A percentile compares a stretch with the other conserved stretches of the same genome.
Conservation (phyloP, 495 filamentous ascomycete genomes). For the Extremus antarcticus region DNA sequence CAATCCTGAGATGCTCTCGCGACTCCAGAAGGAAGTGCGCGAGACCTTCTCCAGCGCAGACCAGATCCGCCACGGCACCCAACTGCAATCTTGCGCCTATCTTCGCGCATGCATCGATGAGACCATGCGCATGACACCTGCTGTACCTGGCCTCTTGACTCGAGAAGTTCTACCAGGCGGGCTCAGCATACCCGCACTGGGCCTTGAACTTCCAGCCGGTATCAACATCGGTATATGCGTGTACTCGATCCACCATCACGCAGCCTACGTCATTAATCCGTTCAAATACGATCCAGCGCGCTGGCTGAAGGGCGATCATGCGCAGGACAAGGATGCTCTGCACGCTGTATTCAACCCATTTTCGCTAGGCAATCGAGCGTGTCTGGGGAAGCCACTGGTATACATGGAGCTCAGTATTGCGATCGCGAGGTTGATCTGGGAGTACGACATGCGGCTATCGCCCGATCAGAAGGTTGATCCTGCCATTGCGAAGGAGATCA, state of each 20-base stretch:
- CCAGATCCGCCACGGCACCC: constrained; percentile 40
- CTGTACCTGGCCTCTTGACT: constrained; percentile 48
- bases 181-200: constrained; percentile 41
- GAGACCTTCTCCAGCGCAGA: constrained; percentile 40
- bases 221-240: constrained; percentile 21
- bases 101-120: constrained; percentile 55
- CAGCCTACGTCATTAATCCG: constrained; percentile 15
- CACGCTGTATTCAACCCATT: constrained; percentile 49
- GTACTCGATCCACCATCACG: constrained; percentile 28
- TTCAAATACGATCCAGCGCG: constrained; percentile 22
- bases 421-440: neutral
- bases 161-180: constrained; percentile 55
- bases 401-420: neutral
- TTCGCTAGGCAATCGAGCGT: constrained; percentile 43
- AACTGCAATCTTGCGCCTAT: constrained; percentile 41
- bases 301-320: constrained; percentile 12
- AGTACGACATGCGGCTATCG: neutral
- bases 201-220: constrained; percentile 28
- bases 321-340: neutral
- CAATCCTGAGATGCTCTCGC: constrained; percentile 35
- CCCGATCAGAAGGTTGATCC: neutral
- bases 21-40: constrained; percentile 43
- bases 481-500: neutral
- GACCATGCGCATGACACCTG: constrained; percentile 55
- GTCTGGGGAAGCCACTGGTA: constrained; percentile 40